A percentile compares a stretch with the other conserved stretches of the same genome.
Conservation (phyloP, 2,329 filamentous ascomycete species). For the Alternaria infectoria region DNA sequence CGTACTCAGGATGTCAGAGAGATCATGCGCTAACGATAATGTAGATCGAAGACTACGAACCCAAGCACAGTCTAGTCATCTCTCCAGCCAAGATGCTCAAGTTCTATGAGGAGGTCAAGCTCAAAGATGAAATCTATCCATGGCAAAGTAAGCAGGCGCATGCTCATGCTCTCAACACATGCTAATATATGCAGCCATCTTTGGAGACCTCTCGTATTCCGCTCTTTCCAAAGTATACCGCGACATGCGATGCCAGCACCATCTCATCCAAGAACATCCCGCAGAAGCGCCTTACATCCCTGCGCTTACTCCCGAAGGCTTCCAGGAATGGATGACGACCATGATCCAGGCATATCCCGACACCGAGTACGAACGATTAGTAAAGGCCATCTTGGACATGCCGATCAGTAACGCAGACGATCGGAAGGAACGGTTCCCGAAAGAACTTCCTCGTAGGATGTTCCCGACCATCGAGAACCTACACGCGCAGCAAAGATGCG, state of each 20-base stretch:
- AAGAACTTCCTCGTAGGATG: constrained; percentile 75
- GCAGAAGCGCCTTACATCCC: constrained; percentile 54
- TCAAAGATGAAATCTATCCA: constrained; percentile 70
- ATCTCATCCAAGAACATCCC: constrained; percentile 54
- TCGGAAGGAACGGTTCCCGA: constrained; percentile 75
- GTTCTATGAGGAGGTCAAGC: constrained; percentile 72
- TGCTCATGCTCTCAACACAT: not conserved
- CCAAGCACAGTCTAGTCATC: constrained; percentile 72
- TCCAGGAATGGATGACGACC: constrained; percentile 69
- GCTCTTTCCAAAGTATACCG: constrained; percentile 55
- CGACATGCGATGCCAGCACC: constrained; percentile 56
- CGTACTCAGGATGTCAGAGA: constrained; percentile 28
- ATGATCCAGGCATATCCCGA: constrained; percentile 79
- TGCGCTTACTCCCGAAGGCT: constrained; percentile 55
- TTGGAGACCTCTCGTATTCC: constrained; percentile 50
- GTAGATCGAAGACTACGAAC: constrained; percentile 72
- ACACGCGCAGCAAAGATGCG: constrained; percentile 65
- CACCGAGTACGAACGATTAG: constrained; percentile 73
- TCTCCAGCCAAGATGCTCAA: constrained; percentile 75
- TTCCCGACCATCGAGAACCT: constrained; percentile 68
- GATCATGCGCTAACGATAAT: constrained; percentile 11
- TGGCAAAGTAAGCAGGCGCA: constrained; percentile 65
- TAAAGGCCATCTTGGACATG: constrained; percentile 71
- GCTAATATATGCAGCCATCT: constrained; percentile 44
- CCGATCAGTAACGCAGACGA: constrained; percentile 72